Percentiles rank a stretch among this genome's conserved stretches.
These are phyloP conservation scores for Ramularia endophylla DNA, from an alignment of 2,329 filamentous ascomycete species.

Conservation along the genomic window DNA sequence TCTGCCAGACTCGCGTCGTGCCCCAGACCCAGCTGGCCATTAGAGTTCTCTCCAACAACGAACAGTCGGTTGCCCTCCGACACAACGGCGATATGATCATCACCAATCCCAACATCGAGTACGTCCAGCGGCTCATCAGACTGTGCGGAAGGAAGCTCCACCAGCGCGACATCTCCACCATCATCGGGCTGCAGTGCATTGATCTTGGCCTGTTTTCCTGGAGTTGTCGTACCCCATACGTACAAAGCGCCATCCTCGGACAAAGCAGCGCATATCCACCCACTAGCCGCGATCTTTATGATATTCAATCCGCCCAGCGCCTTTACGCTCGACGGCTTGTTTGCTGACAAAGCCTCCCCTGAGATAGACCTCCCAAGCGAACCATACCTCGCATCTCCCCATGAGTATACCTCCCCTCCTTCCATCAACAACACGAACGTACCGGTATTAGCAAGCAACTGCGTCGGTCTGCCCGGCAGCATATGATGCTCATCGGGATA, in stretches of 20 bases:
- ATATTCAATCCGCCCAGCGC: conserved; percentile 51
- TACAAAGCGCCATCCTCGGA: conserved; percentile 56
- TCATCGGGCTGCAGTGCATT: conserved; percentile 16
- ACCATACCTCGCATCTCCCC: conserved; percentile 55
- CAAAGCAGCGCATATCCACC: conserved; percentile 54
- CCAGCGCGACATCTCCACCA: conserved; percentile 25
- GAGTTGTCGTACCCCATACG: conserved; percentile 48
- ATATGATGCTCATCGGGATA: conserved; percentile 21
- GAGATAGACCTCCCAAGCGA: conserved; percentile 51
- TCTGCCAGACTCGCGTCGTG: conserved; percentile 17
- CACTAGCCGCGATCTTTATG: conserved; percentile 47
- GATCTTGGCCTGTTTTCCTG: conserved; percentile 20
- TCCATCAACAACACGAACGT: conserved; percentile 35
- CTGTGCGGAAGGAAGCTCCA: conserved; percentile 33
- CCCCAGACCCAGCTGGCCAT: conserved; percentile 53
- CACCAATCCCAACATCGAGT: conserved; percentile 53
- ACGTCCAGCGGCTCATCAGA: conserved; percentile 42
- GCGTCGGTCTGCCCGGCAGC: conserved; percentile 25
- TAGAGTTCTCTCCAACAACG: conserved; percentile 51
- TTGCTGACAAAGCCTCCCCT: conserved; percentile 38
- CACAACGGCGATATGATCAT: conserved; percentile 53
- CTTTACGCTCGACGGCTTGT: conserved; percentile 41
- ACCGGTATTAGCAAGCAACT: conserved; percentile 33
- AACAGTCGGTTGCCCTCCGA: conserved; percentile 47
- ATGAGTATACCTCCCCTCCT: conserved; percentile 35